Evolutionary conservation across 2,329 filamentous ascomycete species (phyloP).

Genomic region (Fusarium veterinarium): DNA sequence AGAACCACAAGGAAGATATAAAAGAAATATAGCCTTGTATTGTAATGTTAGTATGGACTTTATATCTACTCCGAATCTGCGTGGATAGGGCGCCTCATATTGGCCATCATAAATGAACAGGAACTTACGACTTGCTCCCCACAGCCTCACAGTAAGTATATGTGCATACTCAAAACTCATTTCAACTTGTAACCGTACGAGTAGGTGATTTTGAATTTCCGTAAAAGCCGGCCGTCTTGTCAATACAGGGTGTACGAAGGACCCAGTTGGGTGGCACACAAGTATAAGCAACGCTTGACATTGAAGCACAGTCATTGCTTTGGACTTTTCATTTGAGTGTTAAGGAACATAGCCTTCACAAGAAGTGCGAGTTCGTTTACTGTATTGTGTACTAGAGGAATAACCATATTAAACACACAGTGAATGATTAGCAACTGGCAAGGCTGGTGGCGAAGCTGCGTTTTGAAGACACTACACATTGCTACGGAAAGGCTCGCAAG

Average conservation of each 20-base stretch:
- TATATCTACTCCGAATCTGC: background rate
- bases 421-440: background rate
- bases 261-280: accelerated
- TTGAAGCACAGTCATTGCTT: accelerated
- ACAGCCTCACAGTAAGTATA: accelerated
- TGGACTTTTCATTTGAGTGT: too few species aligned
- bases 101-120: background rate
- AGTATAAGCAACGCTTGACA: background rate
- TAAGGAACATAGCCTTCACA: too few species aligned
- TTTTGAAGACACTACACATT: background rate
- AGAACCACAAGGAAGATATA: accelerated
- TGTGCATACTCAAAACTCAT: background rate
- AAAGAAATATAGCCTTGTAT: accelerated
- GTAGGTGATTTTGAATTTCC: accelerated
- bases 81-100: background rate
- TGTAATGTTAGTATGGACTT: background rate
- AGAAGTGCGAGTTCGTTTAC: too few species aligned
- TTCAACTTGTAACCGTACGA: accelerated
- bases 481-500: too few species aligned
- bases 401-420: background rate
- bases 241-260: background rate
- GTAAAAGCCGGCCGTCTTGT: background rate
- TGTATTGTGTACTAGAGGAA: too few species aligned
- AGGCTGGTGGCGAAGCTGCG: accelerated
- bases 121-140: background rate